These are phyloP conservation scores for Tricholoma saponaceum DNA, from an alignment of 768 basidiomycete genomes.

Conservation along the genomic window DNA sequence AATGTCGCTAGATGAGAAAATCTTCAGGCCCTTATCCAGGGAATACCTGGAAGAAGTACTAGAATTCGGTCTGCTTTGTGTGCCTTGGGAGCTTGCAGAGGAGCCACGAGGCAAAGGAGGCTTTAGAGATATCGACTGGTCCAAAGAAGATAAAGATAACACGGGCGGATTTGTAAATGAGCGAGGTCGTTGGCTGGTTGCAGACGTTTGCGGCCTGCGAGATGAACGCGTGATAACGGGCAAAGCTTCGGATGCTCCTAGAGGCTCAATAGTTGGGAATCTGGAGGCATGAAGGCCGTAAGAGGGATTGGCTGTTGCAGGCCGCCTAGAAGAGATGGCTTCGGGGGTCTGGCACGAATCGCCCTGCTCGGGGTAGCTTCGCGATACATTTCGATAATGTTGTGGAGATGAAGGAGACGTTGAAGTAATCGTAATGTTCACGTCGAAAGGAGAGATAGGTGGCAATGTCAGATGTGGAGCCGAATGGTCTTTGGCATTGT, in stretches of 20 bases:
- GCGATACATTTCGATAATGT: slow-evolving; percentile 32
- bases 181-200: slow-evolving; percentile 28
- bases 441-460: slow-evolving; percentile 24
- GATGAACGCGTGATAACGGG: neutral
- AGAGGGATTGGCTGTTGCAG: neutral
- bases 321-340: neutral
- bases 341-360: neutral
- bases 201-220: slow-evolving; percentile 6
- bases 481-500: slow-evolving; percentile 8
- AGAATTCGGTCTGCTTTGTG: slow-evolving; percentile 10
- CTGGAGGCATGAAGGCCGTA: neutral
- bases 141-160: slow-evolving; percentile 36
- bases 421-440: slow-evolving; percentile 23
- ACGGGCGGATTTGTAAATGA: slow-evolving; percentile 65
- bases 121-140: slow-evolving; percentile 6
- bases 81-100: neutral
- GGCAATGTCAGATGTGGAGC: slow-evolving; percentile 25
- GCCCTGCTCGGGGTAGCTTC: slow-evolving; percentile 36
- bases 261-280: neutral
- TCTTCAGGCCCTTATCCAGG: slow-evolving; percentile 32
- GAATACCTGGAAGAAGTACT: slow-evolving; percentile 43
- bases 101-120: slow-evolving; percentile 20
- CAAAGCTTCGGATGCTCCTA: neutral
- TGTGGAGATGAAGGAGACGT: slow-evolving; percentile 31
- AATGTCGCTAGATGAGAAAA: neutral